A percentile compares a stretch with the other conserved stretches of the same genome.
phyloP scores from a whole-genome alignment of 257 asterid species.

The Plectranthus barbatus region DNA sequence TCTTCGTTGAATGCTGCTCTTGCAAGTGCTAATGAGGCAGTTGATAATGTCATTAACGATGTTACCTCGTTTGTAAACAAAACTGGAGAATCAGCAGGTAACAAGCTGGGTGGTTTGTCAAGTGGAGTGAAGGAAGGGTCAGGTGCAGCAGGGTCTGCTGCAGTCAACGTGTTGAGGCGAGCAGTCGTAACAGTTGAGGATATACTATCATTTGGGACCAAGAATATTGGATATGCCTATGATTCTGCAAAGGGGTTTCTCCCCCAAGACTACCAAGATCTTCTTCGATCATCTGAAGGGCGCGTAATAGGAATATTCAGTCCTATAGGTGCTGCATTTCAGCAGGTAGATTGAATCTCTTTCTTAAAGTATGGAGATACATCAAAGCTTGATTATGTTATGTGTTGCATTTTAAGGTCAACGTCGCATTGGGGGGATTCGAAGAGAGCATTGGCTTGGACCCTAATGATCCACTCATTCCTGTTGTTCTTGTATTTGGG shows the following conservation, averaged over 20 bases:
- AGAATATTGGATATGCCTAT: slow-evolving; percentile 52
- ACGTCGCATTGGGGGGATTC: slow-evolving; percentile 44
- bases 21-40: slow-evolving; percentile 31
- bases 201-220: slow-evolving; percentile 40
- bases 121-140: slow-evolving; percentile 53
- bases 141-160: slow-evolving; percentile 43
- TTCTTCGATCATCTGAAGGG: slow-evolving; percentile 45
- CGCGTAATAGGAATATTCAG: slow-evolving; percentile 24
- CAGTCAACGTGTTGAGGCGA: slow-evolving; percentile 48
- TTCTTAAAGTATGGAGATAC: background rate
- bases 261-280: slow-evolving; percentile 55
- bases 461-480: slow-evolving; percentile 75
- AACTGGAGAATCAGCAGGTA: slow-evolving; percentile 56
- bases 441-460: slow-evolving; percentile 68
- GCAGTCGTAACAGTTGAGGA: slow-evolving; percentile 47
- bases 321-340: slow-evolving; percentile 53
- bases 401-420: slow-evolving; percentile 39
- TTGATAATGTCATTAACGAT: slow-evolving; percentile 35
- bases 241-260: slow-evolving; percentile 56
- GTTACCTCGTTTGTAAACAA: slow-evolving; percentile 34
- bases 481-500: slow-evolving; percentile 58
- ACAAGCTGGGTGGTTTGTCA: slow-evolving; percentile 46
- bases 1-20: slow-evolving; percentile 42
- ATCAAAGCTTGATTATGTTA: background rate
- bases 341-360: slow-evolving; percentile 37